Evolutionary conservation across 495 filamentous ascomycete genomes (phyloP).

Genomic region (Diplogelasinospora grovesii): DNA sequence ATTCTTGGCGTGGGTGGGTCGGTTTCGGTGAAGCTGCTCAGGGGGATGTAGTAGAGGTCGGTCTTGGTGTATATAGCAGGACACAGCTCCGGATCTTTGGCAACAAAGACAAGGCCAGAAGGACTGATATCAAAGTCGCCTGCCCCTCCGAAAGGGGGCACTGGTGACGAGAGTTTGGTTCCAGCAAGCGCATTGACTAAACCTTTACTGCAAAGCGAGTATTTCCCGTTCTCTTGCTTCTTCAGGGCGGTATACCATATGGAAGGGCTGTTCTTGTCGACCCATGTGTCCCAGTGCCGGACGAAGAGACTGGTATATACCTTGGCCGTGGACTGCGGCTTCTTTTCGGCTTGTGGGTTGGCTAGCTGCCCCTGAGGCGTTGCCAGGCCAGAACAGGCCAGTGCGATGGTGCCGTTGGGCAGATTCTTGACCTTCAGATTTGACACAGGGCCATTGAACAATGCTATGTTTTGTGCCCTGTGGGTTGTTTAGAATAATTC

Average conservation of each 20-base stretch:
- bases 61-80: conserved; percentile 77
- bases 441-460: conserved; percentile 63
- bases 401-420: conserved; percentile 55
- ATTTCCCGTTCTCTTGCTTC: conserved; percentile 36
- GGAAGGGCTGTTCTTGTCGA: conserved; percentile 59
- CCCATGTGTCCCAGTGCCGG: conserved; percentile 70
- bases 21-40: conserved; percentile 50
- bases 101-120: conserved; percentile 67
- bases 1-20: conserved; percentile 38
- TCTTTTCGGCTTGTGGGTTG: conserved; percentile 51
- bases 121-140: conserved; percentile 52
- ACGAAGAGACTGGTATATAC: conserved; percentile 67
- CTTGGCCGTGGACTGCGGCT: conserved; percentile 51
- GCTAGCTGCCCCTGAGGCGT: conserved; percentile 55
- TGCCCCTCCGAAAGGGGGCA: conserved; percentile 49
- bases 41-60: conserved; percentile 64
- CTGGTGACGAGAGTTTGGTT: conserved; percentile 53
- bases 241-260: conserved; percentile 68
- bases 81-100: conserved; percentile 73
- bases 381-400: conserved; percentile 59
- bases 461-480: no score
- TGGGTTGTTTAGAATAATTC: no score
- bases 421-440: conserved; percentile 66
- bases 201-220: conserved; percentile 30
- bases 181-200: conserved; percentile 54